Evolutionary conservation across 2,329 filamentous ascomycete species (phyloP).

Genomic region (Pseudocercospora fuligena): DNA sequence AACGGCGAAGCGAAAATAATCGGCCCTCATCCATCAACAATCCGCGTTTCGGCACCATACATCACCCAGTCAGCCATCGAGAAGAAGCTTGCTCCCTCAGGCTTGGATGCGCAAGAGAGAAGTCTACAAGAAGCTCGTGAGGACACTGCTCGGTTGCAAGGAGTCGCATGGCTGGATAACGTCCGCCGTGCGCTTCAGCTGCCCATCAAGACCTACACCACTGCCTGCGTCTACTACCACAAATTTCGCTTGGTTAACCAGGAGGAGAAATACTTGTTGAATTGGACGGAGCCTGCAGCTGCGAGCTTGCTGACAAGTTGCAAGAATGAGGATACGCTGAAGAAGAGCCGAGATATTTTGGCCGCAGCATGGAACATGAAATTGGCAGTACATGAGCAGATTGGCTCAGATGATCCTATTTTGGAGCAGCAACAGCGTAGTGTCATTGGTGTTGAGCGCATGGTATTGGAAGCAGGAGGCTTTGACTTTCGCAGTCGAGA

Average conservation of each 20-base stretch:
- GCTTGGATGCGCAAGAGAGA: slow-evolving; percentile 69
- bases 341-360: slow-evolving; percentile 92
- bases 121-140: slow-evolving; percentile 64
- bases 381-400: slow-evolving; percentile 63
- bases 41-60: slow-evolving; percentile 73
- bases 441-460: slow-evolving; percentile 86
- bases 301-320: slow-evolving; percentile 90
- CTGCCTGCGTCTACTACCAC: slow-evolving; percentile 90
- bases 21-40: slow-evolving; percentile 66
- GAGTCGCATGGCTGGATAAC: slow-evolving; percentile 85
- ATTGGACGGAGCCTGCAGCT: slow-evolving; percentile 79
- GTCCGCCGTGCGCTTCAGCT: slow-evolving; percentile 78
- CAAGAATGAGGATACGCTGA: slow-evolving; percentile 97
- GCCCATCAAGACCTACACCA: slow-evolving; percentile 91
- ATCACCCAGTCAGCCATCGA: slow-evolving; percentile 81
- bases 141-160: slow-evolving; percentile 79
- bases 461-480: slow-evolving; percentile 88
- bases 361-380: slow-evolving; percentile 89
- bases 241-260: slow-evolving; percentile 85
- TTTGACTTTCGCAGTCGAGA: slow-evolving; percentile 94
- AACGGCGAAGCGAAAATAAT: slow-evolving; percentile 42
- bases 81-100: slow-evolving; percentile 63
- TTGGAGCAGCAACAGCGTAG: slow-evolving; percentile 80
- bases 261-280: slow-evolving; percentile 74
- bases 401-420: slow-evolving; percentile 79